These are phyloP conservation scores for Diplodia sapinea DNA, from an alignment of 2,329 filamentous ascomycete genomes.

Conservation along the genomic window DNA sequence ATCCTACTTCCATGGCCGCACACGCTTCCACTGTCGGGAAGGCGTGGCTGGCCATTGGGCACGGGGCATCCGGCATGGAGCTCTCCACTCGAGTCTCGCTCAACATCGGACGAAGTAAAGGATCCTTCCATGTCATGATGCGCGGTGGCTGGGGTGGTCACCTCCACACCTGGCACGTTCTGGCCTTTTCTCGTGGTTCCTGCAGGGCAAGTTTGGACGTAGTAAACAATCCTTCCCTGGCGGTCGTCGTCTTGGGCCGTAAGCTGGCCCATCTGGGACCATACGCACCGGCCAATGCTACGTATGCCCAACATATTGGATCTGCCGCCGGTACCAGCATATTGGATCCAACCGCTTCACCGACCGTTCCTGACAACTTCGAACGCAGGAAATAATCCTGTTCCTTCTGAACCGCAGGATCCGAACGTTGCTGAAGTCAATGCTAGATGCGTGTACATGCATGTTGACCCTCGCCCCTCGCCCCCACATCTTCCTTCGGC, in stretches of 20 bases:
- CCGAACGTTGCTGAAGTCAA: not conserved
- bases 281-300: not conserved
- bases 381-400: not conserved
- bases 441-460: not conserved
- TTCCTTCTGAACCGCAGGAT: not conserved
- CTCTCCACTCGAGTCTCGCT: not conserved
- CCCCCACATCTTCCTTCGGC: not conserved
- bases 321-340: not conserved
- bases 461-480: not conserved
- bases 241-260: not conserved
- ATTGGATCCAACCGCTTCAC: not conserved
- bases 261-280: not conserved
- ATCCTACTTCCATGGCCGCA: not conserved
- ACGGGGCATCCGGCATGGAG: not conserved
- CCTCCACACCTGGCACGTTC: not conserved
- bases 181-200: not conserved
- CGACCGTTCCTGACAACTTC: not conserved
- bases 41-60: not conserved
- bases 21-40: not conserved
- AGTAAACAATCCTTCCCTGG: constrained; percentile 1
- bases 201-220: not conserved
- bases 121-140: constrained; percentile 2
- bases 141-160: not conserved
- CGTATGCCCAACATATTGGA: not conserved
- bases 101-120: constrained; percentile 5